Conservation (phyloP, 192 early-diverging fungal species). For the Thamnidium elegans region DNA sequence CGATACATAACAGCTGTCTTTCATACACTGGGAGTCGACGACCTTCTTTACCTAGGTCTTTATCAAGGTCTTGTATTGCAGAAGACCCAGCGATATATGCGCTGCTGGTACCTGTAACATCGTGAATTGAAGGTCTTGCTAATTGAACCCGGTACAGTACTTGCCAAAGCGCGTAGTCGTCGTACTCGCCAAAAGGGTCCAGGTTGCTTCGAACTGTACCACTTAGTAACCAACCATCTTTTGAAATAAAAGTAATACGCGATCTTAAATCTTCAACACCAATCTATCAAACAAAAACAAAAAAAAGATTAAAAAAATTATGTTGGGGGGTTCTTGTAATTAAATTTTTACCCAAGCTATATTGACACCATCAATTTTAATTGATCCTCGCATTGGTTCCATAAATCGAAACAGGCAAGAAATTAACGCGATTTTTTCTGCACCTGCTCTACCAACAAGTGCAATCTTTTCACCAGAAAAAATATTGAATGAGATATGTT, state of each 20-base stretch:
- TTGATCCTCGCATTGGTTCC: conserved; percentile 60
- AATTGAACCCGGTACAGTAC: conserved; percentile 67
- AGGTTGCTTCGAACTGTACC: conserved; percentile 65
- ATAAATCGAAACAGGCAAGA: conserved; percentile 72
- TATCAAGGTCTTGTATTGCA: conserved; percentile 33
- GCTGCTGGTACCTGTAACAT: not conserved
- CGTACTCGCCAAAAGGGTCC: conserved; percentile 51
- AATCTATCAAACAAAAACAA: conserved; percentile 31
- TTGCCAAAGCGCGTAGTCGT: conserved; percentile 64
- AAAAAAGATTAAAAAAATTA: too few relatives aligned
- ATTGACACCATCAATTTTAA: conserved; percentile 73
- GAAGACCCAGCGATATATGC: conserved; percentile 2
- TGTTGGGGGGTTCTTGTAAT: not conserved
- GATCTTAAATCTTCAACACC: conserved; percentile 74
- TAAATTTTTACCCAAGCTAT: conserved; percentile 44
- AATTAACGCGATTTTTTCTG: conserved; percentile 68
- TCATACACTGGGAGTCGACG: conserved; percentile 36
- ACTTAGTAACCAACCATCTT: conserved; percentile 64
- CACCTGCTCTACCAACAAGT: conserved; percentile 76
- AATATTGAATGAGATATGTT: conserved; percentile 50
- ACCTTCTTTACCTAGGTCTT: conserved; percentile 33
- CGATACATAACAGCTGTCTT: conserved; percentile 45
- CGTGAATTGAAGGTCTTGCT: not conserved
- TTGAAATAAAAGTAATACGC: conserved; percentile 73
- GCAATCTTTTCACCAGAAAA: conserved; percentile 77